Conservation (phyloP, 225 moss, liverwort and hornwort genomes). For the Physcomitrium patens region DNA sequence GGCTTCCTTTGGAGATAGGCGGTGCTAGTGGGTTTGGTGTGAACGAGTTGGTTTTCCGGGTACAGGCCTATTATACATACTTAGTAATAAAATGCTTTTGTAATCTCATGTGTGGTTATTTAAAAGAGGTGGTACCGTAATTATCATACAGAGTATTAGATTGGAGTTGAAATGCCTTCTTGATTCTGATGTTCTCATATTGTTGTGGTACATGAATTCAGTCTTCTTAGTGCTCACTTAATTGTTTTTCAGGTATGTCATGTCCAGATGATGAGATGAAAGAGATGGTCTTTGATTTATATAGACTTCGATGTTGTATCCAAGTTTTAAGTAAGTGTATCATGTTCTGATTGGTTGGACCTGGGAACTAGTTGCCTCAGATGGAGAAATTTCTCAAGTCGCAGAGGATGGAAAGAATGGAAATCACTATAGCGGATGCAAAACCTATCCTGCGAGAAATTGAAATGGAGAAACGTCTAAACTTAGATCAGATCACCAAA, state of each 20-base stretch:
- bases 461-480: slow-evolving; percentile 91
- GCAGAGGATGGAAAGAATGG: slow-evolving; percentile 78
- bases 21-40: slow-evolving; percentile 78
- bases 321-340: background rate
- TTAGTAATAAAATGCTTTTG: background rate
- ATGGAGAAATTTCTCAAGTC: slow-evolving; percentile 96
- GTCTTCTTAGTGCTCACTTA: too few species aligned
- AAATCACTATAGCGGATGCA: slow-evolving; percentile 82
- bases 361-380: slow-evolving; percentile 44
- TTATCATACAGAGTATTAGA: too few species aligned
- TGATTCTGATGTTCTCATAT: too few species aligned
- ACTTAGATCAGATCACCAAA: slow-evolving; percentile 83
- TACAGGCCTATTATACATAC: slow-evolving; percentile 32
- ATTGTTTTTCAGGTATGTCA: too few species aligned
- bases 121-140: too few species aligned
- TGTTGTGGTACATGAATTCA: too few species aligned
- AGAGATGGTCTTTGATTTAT: too few species aligned
- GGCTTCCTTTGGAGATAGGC: slow-evolving; percentile 74
- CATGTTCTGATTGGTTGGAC: slow-evolving; percentile 34
- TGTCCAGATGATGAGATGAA: too few species aligned
- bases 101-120: too few species aligned
- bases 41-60: slow-evolving; percentile 89
- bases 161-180: too few species aligned
- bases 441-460: slow-evolving; percentile 81
- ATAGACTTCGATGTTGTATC: too few species aligned